Evolutionary conservation across 345 rosid species (phyloP).

Genomic region (Pistacia vera): DNA sequence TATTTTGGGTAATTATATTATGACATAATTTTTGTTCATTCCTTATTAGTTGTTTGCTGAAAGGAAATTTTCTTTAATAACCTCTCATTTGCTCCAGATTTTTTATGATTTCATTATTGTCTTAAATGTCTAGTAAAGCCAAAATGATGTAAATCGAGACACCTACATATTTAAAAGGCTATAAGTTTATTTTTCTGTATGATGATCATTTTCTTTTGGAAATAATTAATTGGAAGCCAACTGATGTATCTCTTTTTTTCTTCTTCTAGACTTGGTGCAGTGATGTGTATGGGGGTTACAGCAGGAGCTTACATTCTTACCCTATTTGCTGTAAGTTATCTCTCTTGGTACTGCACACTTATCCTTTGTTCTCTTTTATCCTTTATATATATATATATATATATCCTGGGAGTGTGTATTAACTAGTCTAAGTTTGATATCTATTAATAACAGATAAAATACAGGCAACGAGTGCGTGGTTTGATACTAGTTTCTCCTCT

Average conservation of each 20-base stretch:
- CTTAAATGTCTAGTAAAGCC: constrained; percentile 14
- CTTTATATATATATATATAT: not conserved
- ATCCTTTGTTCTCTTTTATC: not conserved
- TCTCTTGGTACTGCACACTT: constrained; percentile 11
- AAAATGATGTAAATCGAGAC: constrained; percentile 18
- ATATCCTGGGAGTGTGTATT: not conserved
- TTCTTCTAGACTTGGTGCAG: constrained; percentile 74
- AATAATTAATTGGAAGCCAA: not conserved
- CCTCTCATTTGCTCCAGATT: constrained; percentile 19
- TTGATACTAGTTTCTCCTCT: constrained; percentile 94
- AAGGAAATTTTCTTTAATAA: constrained; percentile 3
- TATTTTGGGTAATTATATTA: constrained; percentile 72
- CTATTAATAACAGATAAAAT: constrained; percentile 66
- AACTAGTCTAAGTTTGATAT: constrained; percentile 8
- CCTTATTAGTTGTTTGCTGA: constrained; percentile 9
- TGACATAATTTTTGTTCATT: constrained; percentile 9
- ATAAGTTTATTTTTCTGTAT: constrained; percentile 9
- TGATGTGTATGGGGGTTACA: constrained; percentile 98
- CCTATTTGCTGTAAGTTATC: constrained; percentile 78
- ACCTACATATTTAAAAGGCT: constrained; percentile 9
- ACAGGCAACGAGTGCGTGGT: constrained; percentile 85
- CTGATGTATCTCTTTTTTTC: constrained; percentile 15
- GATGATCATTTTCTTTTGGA: constrained; percentile 9
- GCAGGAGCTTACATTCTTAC: constrained; percentile 97
- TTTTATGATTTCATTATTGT: not conserved